phyloP scores from a whole-genome alignment of 108 stramenopile genomes.

The Fragilaria crotonensis region DNA sequence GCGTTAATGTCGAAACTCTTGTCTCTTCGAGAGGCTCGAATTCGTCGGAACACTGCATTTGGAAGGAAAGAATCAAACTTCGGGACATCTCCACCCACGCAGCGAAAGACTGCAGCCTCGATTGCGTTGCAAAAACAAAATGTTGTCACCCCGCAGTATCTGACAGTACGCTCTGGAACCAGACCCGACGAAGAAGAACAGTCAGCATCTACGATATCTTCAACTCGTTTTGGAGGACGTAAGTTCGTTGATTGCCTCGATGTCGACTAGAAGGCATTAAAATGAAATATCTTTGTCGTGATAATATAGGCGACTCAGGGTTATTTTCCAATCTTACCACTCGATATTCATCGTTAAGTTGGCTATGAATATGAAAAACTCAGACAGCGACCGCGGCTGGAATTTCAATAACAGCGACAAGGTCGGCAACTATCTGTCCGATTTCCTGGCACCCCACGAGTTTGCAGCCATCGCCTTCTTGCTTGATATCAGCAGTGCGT shows the following conservation, averaged over 20 bases:
- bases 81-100: not conserved
- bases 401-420: slow-evolving; percentile 40
- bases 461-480: slow-evolving; percentile 82
- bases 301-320: no score
- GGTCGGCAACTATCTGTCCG: slow-evolving; percentile 74
- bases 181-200: slow-evolving; percentile 1
- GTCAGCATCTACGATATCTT: slow-evolving; percentile 1
- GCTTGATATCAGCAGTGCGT: slow-evolving; percentile 91
- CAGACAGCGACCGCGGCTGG: slow-evolving; percentile 11
- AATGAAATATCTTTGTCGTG: not conserved
- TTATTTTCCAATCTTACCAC: no score
- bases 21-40: not conserved
- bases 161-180: not conserved
- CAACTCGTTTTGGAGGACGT: slow-evolving; percentile 4
- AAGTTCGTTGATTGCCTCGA: slow-evolving; percentile 5
- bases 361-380: not conserved
- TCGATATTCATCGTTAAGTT: no score
- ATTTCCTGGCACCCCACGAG: slow-evolving; percentile 85
- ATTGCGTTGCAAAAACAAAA: not conserved
- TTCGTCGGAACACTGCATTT: not conserved
- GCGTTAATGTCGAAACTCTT: not conserved
- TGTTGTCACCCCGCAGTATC: not conserved
- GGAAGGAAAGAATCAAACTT: no score
- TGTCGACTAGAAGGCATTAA: not conserved
- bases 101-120: not conserved